Evolutionary conservation across 1,139 yeast species (phyloP).

Genomic region (Taphrina flavorubra): DNA sequence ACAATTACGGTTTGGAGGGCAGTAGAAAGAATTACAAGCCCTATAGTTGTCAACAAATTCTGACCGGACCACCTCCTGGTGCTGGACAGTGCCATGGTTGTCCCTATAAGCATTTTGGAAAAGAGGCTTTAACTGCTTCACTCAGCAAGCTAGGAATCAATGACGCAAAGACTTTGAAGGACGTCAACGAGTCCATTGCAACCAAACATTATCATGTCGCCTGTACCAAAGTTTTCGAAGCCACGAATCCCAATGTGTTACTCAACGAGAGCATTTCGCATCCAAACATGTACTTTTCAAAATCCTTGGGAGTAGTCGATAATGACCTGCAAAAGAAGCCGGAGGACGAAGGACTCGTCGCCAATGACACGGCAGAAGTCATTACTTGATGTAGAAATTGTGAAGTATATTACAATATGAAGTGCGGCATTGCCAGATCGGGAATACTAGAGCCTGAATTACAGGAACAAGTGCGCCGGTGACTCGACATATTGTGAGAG

Average conservation of each 20-base stretch:
- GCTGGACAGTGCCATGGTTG: constrained; percentile 86
- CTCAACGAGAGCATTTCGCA: constrained; percentile 66
- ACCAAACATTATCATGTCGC: constrained; percentile 76
- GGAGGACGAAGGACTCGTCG: background rate
- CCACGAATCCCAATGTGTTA: constrained; percentile 60
- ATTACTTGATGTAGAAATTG: background rate
- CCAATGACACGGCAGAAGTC: background rate
- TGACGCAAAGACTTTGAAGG: constrained; percentile 62
- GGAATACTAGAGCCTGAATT: background rate
- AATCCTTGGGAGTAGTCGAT: constrained; percentile 14
- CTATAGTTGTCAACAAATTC: constrained; percentile 78
- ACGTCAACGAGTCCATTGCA: constrained; percentile 68
- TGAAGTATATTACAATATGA: constrained; percentile 4
- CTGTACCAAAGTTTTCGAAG: constrained; percentile 86
- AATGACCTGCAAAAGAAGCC: background rate
- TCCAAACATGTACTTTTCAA: constrained; percentile 84
- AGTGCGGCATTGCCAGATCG: background rate
- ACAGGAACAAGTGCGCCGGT: constrained; percentile 29
- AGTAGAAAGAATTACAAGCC: constrained; percentile 84
- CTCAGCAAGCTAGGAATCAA: constrained; percentile 71
- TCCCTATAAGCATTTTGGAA: constrained; percentile 78
- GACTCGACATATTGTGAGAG: constrained; percentile 35
- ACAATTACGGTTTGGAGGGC: constrained; percentile 90
- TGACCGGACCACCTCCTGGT: constrained; percentile 70
- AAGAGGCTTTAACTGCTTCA: constrained; percentile 64